Evolutionary conservation across 176 grass and related monocot species (phyloP).

Genomic region (Neostapfia colusana): DNA sequence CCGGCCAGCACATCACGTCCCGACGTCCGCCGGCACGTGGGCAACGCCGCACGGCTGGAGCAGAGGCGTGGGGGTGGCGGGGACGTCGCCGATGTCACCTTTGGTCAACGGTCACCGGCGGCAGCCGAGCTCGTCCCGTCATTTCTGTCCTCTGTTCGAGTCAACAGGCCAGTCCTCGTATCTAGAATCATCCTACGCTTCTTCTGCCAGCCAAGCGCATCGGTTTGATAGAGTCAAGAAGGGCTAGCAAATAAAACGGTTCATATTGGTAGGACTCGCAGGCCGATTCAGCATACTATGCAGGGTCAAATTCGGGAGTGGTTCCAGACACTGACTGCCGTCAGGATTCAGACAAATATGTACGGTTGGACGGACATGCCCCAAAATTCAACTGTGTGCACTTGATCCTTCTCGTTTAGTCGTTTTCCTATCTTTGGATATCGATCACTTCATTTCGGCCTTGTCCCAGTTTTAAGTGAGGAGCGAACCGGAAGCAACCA

Average conservation of each 20-base stretch:
- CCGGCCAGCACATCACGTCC: no score
- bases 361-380: neutral
- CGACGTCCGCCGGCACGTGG: no score
- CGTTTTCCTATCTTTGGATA: neutral
- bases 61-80: no score
- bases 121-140: neutral
- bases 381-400: no score
- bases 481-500: neutral
- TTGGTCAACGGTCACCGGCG: neutral
- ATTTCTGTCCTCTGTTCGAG: neutral
- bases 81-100: no score
- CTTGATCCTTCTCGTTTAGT: neutral
- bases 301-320: neutral
- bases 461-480: neutral
- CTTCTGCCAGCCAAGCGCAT: no score
- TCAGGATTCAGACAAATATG: neutral
- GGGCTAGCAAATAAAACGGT: neutral
- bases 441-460: neutral
- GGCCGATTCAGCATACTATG: neutral
- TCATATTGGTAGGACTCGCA: neutral
- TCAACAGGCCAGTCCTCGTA: neutral
- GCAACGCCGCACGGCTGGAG: no score
- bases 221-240: slow-evolving; percentile 36
- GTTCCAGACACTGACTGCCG: neutral
- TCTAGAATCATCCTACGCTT: neutral